A percentile compares a stretch with the other conserved stretches of the same genome.
Evolutionary conservation across 768 basidiomycete species (phyloP).

Genomic region (Pisolithus orientalis): DNA sequence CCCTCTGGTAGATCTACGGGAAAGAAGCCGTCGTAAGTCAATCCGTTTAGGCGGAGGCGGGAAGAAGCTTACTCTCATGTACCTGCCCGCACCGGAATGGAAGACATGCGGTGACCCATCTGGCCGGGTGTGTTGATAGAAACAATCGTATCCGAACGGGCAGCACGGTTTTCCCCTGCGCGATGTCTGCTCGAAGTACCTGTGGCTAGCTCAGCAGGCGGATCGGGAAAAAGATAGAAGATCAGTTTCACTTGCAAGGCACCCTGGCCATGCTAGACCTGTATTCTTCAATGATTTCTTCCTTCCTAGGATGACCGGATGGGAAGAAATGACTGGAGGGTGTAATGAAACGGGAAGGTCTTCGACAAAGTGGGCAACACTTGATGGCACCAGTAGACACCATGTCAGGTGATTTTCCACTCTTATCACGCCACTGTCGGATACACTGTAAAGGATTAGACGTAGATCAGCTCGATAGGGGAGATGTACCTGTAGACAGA

Average conservation of each 20-base stretch:
- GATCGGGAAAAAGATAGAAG: not conserved
- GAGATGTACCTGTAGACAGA: constrained; percentile 57
- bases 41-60: constrained; percentile 14
- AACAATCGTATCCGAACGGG: constrained; percentile 77
- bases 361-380: constrained; percentile 75
- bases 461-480: constrained; percentile 1
- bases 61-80: constrained; percentile 44
- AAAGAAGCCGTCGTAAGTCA: not conserved
- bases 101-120: constrained; percentile 63
- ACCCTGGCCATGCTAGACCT: constrained; percentile 69
- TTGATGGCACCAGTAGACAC: constrained; percentile 57
- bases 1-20: constrained; percentile 20
- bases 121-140: constrained; percentile 63
- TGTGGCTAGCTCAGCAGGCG: constrained; percentile 17
- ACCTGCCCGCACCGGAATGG: constrained; percentile 44
- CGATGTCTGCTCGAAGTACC: constrained; percentile 57
- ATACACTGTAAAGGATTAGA: constrained; percentile 50
- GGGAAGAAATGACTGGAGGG: constrained; percentile 68
- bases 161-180: constrained; percentile 47
- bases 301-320: constrained; percentile 48
- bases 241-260: constrained; percentile 51
- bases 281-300: constrained; percentile 46
- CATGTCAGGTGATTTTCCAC: constrained; percentile 44
- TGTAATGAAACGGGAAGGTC: constrained; percentile 58
- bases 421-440: constrained; percentile 67